Conservation (phyloP, 225 moss, liverwort and hornwort genomes). For the Polytrichum formosum region DNA sequence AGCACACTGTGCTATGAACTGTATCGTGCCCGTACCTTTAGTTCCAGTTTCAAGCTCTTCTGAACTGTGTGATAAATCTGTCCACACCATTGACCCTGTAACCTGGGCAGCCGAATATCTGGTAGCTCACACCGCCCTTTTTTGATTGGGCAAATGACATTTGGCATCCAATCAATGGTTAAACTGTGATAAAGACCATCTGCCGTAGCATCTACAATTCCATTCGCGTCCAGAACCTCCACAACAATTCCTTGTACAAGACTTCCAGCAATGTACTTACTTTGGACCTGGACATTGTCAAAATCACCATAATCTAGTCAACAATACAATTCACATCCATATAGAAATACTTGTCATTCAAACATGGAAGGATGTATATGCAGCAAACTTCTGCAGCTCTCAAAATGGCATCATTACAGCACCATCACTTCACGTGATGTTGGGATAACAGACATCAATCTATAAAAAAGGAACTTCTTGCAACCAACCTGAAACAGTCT, state of each 20-base stretch:
- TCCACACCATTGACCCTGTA: slow-evolving; percentile 50
- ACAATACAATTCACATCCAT: background rate
- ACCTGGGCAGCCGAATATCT: slow-evolving; percentile 31
- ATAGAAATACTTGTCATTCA: background rate
- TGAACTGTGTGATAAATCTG: slow-evolving; percentile 36
- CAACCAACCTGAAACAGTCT: too few species aligned
- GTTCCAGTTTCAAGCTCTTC: slow-evolving; percentile 26
- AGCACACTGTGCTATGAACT: too few species aligned
- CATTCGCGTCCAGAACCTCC: slow-evolving; percentile 33
- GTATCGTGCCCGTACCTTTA: slow-evolving; percentile 27
- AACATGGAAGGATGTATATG: too few species aligned
- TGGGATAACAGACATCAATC: too few species aligned
- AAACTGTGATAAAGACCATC: slow-evolving; percentile 44
- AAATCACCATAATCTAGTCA: background rate
- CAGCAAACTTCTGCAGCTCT: too few species aligned
- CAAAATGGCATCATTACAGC: too few species aligned
- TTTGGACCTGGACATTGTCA: slow-evolving; percentile 29
- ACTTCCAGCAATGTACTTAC: slow-evolving; percentile 40
- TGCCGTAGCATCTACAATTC: slow-evolving; percentile 24
- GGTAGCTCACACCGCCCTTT: slow-evolving; percentile 56
- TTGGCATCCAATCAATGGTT: slow-evolving; percentile 47
- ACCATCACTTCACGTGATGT: too few species aligned
- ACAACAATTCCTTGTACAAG: slow-evolving; percentile 38
- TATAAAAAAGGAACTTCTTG: too few species aligned
- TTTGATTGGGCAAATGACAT: slow-evolving; percentile 45